Evolutionary conservation across 441 rosid genomes (phyloP).

Genomic region (Aleurites moluccanus): DNA sequence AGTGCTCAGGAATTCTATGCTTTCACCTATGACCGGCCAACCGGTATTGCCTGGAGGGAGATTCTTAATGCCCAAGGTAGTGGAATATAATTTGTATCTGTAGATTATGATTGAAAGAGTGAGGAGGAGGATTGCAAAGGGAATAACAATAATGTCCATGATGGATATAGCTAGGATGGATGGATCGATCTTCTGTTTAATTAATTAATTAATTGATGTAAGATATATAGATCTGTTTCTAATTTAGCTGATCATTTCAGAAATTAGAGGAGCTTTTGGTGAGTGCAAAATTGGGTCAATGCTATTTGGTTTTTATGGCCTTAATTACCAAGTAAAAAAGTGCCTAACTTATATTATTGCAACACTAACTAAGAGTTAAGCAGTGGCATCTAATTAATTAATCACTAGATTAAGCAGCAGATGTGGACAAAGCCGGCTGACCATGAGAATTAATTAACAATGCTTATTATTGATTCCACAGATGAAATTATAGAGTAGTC

Average conservation of each 20-base stretch:
- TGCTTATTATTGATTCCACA: too few relatives aligned
- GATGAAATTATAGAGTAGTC: too few relatives aligned
- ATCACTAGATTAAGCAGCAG: neutral
- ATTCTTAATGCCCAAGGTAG: neutral
- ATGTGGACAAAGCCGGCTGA: too few relatives aligned
- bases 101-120: neutral
- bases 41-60: conserved; percentile 24
- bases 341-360: neutral
- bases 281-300: too few relatives aligned
- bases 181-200: too few relatives aligned
- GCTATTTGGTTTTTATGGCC: too few relatives aligned
- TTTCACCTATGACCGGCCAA: conserved; percentile 19
- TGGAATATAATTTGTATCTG: neutral
- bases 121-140: neutral
- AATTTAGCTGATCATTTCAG: too few relatives aligned
- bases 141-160: neutral
- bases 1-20: conserved; percentile 12
- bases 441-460: too few relatives aligned
- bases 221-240: too few relatives aligned
- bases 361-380: neutral
- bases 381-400: neutral
- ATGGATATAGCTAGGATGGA: too few relatives aligned
- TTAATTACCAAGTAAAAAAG: neutral
- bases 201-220: too few relatives aligned
- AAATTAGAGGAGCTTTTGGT: too few relatives aligned